These are phyloP conservation scores for Diutina ranongensis DNA, from an alignment of 1,139 yeast genomes.

Conservation along the genomic window DNA sequence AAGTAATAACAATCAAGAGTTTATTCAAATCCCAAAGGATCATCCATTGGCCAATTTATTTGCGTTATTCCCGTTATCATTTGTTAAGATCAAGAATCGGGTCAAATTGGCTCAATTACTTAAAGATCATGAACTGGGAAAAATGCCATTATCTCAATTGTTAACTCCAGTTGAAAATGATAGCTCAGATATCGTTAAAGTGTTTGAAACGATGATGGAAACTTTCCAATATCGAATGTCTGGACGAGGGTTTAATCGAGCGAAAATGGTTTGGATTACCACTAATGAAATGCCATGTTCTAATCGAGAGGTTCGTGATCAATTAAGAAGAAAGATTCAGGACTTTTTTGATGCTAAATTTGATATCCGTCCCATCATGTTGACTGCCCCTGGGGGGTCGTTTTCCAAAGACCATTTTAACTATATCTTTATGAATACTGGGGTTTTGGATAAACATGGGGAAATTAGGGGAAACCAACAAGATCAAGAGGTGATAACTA, in stretches of 20 bases:
- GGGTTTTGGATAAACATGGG: conserved; percentile 16
- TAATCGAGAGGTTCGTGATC: conserved; percentile 17
- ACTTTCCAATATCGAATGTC: conserved; percentile 18
- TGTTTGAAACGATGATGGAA: conserved; percentile 22
- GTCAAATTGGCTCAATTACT: not conserved
- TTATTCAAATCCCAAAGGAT: not conserved
- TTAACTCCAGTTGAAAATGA: not conserved
- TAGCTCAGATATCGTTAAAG: conserved; percentile 14
- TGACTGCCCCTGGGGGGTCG: conserved; percentile 15
- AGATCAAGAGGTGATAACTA: not conserved
- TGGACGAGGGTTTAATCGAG: conserved; percentile 17
- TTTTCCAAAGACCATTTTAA: conserved; percentile 47
- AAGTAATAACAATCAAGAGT: not conserved
- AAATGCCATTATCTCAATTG: not conserved
- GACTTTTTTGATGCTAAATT: conserved; percentile 47
- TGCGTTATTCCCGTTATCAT: not conserved
- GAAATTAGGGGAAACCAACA: conserved; percentile 9
- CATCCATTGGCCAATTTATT: not conserved
- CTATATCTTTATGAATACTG: conserved; percentile 40
- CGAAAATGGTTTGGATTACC: conserved; percentile 32
- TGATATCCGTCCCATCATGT: conserved; percentile 53
- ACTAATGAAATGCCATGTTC: conserved; percentile 28
- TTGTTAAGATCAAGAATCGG: not conserved
- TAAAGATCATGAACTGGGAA: not conserved
- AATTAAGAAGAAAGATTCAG: conserved; percentile 46